Conservation (phyloP, 2,329 filamentous ascomycete genomes). For the Claviceps pazoutovae region DNA sequence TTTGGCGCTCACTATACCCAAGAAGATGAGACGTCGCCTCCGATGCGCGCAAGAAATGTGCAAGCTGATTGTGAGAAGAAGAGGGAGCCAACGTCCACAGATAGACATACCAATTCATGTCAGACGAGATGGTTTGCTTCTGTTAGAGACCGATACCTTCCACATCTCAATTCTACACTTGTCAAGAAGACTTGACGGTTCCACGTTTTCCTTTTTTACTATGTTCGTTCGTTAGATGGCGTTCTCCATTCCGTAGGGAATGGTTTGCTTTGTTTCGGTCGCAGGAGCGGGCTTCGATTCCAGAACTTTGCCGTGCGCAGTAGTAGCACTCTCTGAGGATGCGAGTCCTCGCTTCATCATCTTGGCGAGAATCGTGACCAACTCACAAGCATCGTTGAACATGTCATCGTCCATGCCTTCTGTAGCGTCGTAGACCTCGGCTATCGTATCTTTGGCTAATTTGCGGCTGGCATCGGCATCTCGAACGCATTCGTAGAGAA, state of each 20-base stretch:
- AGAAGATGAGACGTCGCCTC: no score
- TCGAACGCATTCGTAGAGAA: constrained; percentile 84
- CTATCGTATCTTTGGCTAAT: constrained; percentile 69
- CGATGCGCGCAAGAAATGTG: background rate
- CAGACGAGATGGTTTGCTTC: background rate
- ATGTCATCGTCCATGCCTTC: constrained; percentile 93
- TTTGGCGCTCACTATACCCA: no score
- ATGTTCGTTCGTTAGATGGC: constrained; percentile 20
- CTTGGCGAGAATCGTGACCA: constrained; percentile 72
- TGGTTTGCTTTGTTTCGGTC: constrained; percentile 9
- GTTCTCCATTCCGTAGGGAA: constrained; percentile 29
- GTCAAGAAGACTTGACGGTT: background rate
- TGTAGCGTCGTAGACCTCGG: constrained; percentile 79
- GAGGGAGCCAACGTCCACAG: background rate
- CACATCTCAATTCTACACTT: background rate
- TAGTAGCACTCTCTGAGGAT: constrained; percentile 21
- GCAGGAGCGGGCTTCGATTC: constrained; percentile 17
- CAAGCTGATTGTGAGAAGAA: background rate
- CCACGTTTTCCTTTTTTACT: background rate
- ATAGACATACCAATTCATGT: background rate
- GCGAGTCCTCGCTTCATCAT: constrained; percentile 69
- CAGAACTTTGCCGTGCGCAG: constrained; percentile 19
- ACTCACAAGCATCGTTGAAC: constrained; percentile 79
- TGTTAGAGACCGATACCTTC: background rate
- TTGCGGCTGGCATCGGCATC: constrained; percentile 63